Percentiles rank a stretch among this genome's conserved stretches.
Conservation (phyloP, 495 filamentous ascomycete genomes). For the Podospora pseudopauciseta region DNA sequence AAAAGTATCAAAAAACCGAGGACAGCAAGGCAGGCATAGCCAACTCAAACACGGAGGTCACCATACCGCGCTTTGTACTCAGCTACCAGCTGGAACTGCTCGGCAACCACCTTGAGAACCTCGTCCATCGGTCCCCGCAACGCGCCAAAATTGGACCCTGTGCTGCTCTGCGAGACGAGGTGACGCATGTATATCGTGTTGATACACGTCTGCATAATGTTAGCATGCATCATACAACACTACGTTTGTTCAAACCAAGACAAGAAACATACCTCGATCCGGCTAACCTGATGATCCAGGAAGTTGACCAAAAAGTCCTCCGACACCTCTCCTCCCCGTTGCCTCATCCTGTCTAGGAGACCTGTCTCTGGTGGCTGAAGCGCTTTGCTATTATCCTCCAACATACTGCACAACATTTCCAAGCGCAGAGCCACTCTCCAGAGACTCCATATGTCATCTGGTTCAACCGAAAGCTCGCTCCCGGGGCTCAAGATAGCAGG, state of each 20-base stretch:
- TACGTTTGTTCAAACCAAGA: neutral
- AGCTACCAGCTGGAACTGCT: conserved; percentile 6
- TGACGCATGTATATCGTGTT: conserved; percentile 11
- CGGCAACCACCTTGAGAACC: neutral
- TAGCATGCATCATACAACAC: neutral
- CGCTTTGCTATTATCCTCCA: conserved; percentile 62
- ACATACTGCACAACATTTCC: conserved; percentile 83
- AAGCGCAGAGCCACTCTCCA: conserved; percentile 87
- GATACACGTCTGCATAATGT: conserved; percentile 48
- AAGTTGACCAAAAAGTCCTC: conserved; percentile 81
- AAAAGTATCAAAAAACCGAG: neutral
- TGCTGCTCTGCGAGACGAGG: neutral
- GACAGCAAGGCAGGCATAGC: neutral
- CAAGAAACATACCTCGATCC: conserved; percentile 76
- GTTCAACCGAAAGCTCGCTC: conserved; percentile 66
- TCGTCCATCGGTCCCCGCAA: conserved; percentile 2
- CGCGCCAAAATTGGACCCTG: neutral
- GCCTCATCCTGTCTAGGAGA: conserved; percentile 77
- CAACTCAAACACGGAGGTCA: neutral
- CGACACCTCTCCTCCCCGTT: conserved; percentile 77
- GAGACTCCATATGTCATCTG: conserved; percentile 78
- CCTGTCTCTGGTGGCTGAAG: conserved; percentile 74
- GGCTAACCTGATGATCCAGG: conserved; percentile 87
- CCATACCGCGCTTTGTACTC: conserved; percentile 4
- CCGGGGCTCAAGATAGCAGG: conserved; percentile 41